Conservation (phyloP, 805 yeast genomes). For the Yarrowia sp. region DNA sequence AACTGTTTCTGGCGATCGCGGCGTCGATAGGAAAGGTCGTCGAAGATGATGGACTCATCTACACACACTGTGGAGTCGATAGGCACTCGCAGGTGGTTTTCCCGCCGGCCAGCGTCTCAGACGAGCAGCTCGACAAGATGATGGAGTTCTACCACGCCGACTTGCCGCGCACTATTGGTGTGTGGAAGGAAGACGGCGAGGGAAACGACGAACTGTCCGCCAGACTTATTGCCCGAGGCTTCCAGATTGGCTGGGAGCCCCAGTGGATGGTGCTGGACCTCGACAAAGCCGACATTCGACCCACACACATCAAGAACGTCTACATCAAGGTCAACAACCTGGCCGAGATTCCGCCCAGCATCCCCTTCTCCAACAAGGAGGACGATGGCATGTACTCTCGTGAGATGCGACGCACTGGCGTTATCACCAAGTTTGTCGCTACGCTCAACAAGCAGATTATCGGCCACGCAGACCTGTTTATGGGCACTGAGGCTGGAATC, state of each 20-base stretch:
- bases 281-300: neutral
- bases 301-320: neutral
- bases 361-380: neutral
- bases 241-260: conserved; percentile 2
- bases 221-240: neutral
- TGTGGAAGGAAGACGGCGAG: neutral
- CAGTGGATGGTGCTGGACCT: conserved; percentile 13
- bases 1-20: neutral
- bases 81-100: neutral
- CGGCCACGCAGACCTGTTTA: neutral
- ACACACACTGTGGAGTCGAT: conserved; percentile 8
- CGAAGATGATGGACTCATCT: neutral
- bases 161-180: neutral
- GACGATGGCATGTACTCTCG: conserved; percentile 1
- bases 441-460: neutral
- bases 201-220: neutral
- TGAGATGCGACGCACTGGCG: neutral
- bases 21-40: neutral
- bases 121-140: conserved; percentile 1
- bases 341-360: neutral
- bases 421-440: neutral
- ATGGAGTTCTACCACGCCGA: neutral
- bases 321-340: neutral
- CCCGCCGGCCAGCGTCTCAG: neutral
- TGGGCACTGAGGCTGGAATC: conserved; percentile 5